Evolutionary conservation across 2,329 filamentous ascomycete species (phyloP).

Genomic region (Apiospora marii): DNA sequence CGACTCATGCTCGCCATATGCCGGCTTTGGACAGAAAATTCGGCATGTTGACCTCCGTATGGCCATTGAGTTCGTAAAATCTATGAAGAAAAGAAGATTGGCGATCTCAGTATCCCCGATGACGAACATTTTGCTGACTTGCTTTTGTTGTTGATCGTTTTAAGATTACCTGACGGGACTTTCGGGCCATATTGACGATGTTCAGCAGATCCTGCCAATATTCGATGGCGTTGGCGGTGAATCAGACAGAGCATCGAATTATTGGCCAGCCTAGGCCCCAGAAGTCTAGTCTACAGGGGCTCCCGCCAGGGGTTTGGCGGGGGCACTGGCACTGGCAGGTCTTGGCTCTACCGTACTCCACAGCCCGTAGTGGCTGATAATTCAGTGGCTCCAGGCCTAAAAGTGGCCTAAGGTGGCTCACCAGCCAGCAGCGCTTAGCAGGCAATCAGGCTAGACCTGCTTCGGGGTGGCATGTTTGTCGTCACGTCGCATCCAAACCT

Average conservation of each 20-base stretch:
- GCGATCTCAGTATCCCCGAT: neutral
- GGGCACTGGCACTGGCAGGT: neutral
- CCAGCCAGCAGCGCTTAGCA: neutral
- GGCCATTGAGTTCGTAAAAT: neutral
- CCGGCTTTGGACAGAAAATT: too few relatives aligned
- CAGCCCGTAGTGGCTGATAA: neutral
- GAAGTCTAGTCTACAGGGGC: neutral
- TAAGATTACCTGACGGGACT: neutral
- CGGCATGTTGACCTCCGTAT: too few relatives aligned
- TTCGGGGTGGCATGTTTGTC: neutral
- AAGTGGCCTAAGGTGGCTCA: neutral
- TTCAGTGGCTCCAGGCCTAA: neutral
- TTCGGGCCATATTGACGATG: neutral
- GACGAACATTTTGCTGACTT: neutral
- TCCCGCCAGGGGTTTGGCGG: neutral
- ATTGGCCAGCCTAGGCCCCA: slow-evolving; percentile 13
- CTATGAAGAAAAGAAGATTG: neutral
- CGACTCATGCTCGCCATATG: too few relatives aligned
- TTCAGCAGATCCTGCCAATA: neutral
- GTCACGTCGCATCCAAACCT: neutral
- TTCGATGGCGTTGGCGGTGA: neutral
- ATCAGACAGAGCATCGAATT: neutral
- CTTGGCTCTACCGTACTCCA: neutral
- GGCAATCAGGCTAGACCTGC: neutral
- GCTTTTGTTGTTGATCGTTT: neutral